A percentile compares a stretch with the other conserved stretches of the same genome.
Conservation (phyloP, 1,139 yeast genomes). For the Candida buenavistaensis region DNA sequence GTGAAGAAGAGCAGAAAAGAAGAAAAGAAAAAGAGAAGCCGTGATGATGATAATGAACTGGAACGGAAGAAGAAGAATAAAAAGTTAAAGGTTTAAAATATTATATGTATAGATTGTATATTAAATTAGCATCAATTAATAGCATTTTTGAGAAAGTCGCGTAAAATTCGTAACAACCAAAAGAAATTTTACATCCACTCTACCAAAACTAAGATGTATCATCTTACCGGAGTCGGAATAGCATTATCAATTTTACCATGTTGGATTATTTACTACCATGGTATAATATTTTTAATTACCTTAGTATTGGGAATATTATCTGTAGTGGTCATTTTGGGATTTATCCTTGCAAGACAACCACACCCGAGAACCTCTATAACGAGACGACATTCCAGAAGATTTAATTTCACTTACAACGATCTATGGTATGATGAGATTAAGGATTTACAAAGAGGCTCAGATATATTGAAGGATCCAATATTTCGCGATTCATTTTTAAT, state of each 20-base stretch:
- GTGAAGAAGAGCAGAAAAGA: slow-evolving; percentile 8
- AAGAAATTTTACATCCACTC: not conserved
- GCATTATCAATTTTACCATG: too few relatives aligned
- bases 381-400: slow-evolving; percentile 10
- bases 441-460: slow-evolving; percentile 9
- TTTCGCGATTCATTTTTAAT: slow-evolving; percentile 53
- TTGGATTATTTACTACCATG: not conserved
- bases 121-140: too few relatives aligned
- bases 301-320: not conserved
- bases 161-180: not conserved
- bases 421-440: slow-evolving; percentile 28
- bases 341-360: slow-evolving; percentile 8
- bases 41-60: slow-evolving; percentile 7
- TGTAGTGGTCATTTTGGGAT: not conserved
- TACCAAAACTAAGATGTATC: too few relatives aligned
- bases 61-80: slow-evolving; percentile 1
- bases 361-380: slow-evolving; percentile 10
- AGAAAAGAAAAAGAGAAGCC: slow-evolving; percentile 11
- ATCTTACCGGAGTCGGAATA: too few relatives aligned
- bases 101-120: not conserved
- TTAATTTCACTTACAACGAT: slow-evolving; percentile 25
- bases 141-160: not conserved
- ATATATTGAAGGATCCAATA: slow-evolving; percentile 25
- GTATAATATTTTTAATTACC: not conserved
- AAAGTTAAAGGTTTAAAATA: not conserved